Percentiles rank a stretch among this genome's conserved stretches.
phyloP scores from a whole-genome alignment of 257 asterid species.

The Buddleja alternifolia region DNA sequence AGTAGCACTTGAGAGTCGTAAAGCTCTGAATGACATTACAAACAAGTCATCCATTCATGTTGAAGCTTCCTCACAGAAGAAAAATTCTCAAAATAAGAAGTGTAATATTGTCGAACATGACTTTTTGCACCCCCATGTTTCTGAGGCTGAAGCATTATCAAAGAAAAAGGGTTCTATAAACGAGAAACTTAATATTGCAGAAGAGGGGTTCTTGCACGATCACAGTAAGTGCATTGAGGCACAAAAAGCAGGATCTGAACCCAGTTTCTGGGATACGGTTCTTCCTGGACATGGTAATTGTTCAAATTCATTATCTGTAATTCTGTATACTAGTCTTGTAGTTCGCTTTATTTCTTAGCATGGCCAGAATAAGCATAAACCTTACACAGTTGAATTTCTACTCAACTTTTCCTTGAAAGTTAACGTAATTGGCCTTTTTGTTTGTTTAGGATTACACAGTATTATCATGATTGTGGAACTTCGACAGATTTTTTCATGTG shows the following conservation, averaged over 20 bases:
- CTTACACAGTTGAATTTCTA: neutral
- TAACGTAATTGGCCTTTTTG: neutral
- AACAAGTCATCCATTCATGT: conserved; percentile 51
- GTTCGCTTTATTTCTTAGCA: conserved; percentile 18
- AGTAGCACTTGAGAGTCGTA: conserved; percentile 50
- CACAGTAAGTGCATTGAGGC: conserved; percentile 71
- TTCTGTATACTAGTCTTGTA: conserved; percentile 13
- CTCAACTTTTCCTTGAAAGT: neutral
- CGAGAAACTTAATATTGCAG: conserved; percentile 47
- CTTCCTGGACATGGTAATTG: conserved; percentile 67
- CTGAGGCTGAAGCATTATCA: conserved; percentile 37
- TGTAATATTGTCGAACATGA: conserved; percentile 39
- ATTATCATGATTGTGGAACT: neutral
- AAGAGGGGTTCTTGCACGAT: conserved; percentile 68
- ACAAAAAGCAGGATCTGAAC: conserved; percentile 34
- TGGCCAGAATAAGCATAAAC: neutral
- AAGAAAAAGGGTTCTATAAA: conserved; percentile 27
- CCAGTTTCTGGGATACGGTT: conserved; percentile 54
- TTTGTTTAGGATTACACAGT: neutral
- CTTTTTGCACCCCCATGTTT: conserved; percentile 31
- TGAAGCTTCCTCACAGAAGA: conserved; percentile 49
- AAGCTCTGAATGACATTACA: conserved; percentile 73
- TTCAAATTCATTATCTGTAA: conserved; percentile 16
- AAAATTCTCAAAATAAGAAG: conserved; percentile 39
- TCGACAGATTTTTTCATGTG: neutral